phyloP scores from a whole-genome alignment of 148 eudicot species.

The Fagopyrum homotropicum region DNA sequence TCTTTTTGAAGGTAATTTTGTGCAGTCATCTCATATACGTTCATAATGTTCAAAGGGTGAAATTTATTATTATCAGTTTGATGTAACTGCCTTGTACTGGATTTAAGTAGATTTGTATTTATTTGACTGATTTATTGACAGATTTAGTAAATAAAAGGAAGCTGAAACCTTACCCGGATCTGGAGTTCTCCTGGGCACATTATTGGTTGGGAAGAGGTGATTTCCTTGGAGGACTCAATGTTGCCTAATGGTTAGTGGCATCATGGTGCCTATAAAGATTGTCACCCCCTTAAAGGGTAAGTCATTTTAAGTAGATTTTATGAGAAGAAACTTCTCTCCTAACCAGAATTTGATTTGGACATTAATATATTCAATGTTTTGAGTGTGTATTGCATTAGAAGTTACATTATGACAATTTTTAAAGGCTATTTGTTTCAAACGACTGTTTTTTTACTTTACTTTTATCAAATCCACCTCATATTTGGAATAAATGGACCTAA shows the following conservation, averaged over 20 bases:
- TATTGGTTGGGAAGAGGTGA: background rate
- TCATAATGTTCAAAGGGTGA: background rate
- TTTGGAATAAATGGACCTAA: background rate
- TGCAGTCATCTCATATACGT: background rate
- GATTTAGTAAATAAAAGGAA: background rate
- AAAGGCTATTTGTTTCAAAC: background rate
- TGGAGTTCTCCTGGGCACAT: background rate
- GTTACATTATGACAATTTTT: background rate
- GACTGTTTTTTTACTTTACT: background rate
- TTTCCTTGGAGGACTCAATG: constrained; percentile 3
- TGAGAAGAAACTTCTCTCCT: background rate
- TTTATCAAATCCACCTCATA: background rate
- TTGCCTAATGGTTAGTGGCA: background rate
- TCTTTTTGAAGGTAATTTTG: background rate
- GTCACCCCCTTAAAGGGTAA: background rate
- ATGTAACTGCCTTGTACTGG: background rate
- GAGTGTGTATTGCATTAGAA: background rate
- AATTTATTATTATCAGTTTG: background rate
- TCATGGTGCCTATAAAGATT: background rate
- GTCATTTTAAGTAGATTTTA: background rate
- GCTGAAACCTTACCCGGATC: background rate
- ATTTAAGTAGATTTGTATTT: background rate
- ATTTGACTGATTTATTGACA: background rate
- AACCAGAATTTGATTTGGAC: background rate
- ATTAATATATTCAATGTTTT: background rate